Base-by-base conservation (phyloP, 2,329 filamentous ascomycete species). In the Neonectria magnoliae region DNA sequence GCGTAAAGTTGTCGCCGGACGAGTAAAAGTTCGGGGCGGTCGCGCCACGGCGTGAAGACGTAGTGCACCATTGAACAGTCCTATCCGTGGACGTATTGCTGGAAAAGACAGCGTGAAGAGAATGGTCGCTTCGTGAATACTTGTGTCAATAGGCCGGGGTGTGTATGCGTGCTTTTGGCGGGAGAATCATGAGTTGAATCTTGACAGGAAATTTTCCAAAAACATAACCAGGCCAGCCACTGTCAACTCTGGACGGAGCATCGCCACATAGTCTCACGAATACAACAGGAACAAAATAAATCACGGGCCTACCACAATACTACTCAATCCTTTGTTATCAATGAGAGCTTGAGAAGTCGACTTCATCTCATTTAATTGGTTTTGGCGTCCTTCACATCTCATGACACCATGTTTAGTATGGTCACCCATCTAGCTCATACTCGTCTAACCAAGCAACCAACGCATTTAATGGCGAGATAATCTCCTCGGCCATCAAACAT, bases 11-110 rank as follows among this genome's bases (percentile, higher is more conserved):
- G 86, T 57, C 81, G 77, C 65, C 91, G 87, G 58, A 93, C 87
- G 53, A 81, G 78, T 62, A 93, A 84, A 65, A 94, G 86, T 76
- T 93, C 91, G 62, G 80, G 75, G 59, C 84, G 85, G 77, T 87
- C 81, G 68, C 90, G 89, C 91, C 91, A 94, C 36, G 91, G 91
- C 59, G 91, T 93, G 73, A 91, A 88, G 67, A 90, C 84, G 79
- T 92, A 93, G 74, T 90, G 88, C 29, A 91, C 88, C 89, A 91
- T 92, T 44, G 10, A 18, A 44, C 18, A 25, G 47, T 18, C 3
- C 10, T 9, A 3, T 11, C 8, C 2, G 5, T 31, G n/a, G 11
- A 9, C 31, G 2, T 3, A 10, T 36, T n/a, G 13, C 31, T 44
- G 3, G 18, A n/a, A 33, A 20, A 7, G 10, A 25, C 5, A 5